phyloP scores from a whole-genome alignment of 106 monocot species.

The Allium fistulosum region DNA sequence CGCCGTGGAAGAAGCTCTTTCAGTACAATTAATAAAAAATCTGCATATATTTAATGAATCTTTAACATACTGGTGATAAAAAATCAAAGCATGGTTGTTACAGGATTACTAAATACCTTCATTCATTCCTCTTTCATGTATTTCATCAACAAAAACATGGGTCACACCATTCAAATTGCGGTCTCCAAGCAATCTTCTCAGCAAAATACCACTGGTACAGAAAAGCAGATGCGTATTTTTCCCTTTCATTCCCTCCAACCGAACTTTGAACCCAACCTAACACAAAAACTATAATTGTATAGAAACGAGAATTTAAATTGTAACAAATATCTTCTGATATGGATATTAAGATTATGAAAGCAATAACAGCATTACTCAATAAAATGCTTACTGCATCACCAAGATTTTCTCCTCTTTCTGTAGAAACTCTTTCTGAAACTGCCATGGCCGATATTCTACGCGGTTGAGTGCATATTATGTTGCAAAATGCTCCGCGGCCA shows the following conservation, averaged over 20 bases:
- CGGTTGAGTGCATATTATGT: constrained; percentile 97
- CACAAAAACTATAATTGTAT: constrained; percentile 47
- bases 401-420: constrained; percentile 92
- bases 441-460: constrained; percentile 99
- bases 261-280: constrained; percentile 99
- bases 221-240: constrained; percentile 99
- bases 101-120: constrained; percentile 49
- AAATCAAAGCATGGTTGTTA: too few relatives aligned
- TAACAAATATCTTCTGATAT: constrained; percentile 10
- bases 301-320: constrained; percentile 22
- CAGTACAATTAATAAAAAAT: constrained; percentile 93
- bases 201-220: constrained; percentile 99
- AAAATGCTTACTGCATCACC: constrained; percentile 73
- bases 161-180: constrained; percentile 88
- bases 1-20: constrained; percentile 92
- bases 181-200: constrained; percentile 88
- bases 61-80: too few relatives aligned
- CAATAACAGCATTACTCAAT: background rate
- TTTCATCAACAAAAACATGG: constrained; percentile 99
- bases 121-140: constrained; percentile 99
- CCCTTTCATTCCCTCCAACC: constrained; percentile 97
- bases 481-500: constrained; percentile 98
- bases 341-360: constrained; percentile 7
- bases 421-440: constrained; percentile 92
- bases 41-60: constrained; percentile 22